Evolutionary conservation across 2,329 filamentous ascomycete genomes (phyloP).

Genomic region (Cercospora zeina): DNA sequence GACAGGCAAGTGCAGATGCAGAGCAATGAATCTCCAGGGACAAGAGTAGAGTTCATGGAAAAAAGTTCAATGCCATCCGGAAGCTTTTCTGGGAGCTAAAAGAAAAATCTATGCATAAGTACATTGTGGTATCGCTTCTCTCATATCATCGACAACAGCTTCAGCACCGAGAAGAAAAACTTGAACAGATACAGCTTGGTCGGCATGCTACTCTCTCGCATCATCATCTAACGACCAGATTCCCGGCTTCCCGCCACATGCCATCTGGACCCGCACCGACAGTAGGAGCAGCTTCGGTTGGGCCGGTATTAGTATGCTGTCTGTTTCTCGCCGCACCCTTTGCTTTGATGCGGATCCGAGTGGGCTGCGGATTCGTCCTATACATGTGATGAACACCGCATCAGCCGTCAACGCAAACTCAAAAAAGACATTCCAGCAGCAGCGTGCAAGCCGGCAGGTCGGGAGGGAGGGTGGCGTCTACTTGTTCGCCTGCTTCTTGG

Average conservation of each 20-base stretch:
- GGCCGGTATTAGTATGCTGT: background rate
- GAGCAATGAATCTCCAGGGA: no score
- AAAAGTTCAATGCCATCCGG: no score
- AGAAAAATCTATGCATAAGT: background rate
- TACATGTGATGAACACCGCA: background rate
- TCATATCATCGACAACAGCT: background rate
- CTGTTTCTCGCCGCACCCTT: background rate
- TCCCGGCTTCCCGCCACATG: background rate
- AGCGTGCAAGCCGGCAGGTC: background rate
- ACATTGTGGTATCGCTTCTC: conserved; percentile 3
- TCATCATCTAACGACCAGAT: background rate
- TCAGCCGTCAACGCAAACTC: conserved; percentile 10
- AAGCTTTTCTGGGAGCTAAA: background rate
- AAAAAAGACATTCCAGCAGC: conserved; percentile 3
- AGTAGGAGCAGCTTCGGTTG: background rate
- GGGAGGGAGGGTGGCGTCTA: conserved; percentile 18
- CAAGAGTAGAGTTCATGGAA: no score
- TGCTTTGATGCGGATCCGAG: background rate
- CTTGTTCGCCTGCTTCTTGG: conserved; percentile 34
- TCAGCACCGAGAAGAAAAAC: background rate
- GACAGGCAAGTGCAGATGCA: no score
- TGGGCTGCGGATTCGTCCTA: background rate
- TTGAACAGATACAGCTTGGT: background rate
- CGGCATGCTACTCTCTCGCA: background rate
- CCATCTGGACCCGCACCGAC: background rate